Evolutionary conservation across 2,329 filamentous ascomycete genomes (phyloP), one percentile per base, ranked within the genome.

Genomic region (Harringtonia aguacate): DNA sequence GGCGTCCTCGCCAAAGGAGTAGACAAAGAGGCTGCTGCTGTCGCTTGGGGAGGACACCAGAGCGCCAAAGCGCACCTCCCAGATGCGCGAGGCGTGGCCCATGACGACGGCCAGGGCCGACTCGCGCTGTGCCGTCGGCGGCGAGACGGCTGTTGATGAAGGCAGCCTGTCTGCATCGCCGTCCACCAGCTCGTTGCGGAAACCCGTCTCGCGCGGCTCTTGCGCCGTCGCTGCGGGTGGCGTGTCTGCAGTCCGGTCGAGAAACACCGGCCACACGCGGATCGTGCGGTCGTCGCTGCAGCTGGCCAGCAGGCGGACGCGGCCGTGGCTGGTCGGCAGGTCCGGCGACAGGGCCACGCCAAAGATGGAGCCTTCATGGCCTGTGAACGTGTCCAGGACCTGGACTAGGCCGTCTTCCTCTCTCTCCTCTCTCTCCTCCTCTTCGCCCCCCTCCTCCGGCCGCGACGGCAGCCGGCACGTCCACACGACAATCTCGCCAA

Each of bases 241-340:
- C 14, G 22, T n/a, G 12, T 4, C 38, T 13, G 18, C 24, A 13
- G 20, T 1, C 13, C 34, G n/a, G 22, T 28, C 43, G 2, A 41
- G 15, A 20, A 36, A 38, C 36, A 52, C 31, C 68, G 66, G 45
- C 90, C 92, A 97, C 2, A 97, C 64, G 14, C 86, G 74, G 20
- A 98, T 78, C 0, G 88, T 95, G 41, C 92, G 75, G 61, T 98
- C 92, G 57, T 98, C 92, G 56, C 90, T 97, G 59, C 92, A 98
- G 55, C 86, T 95, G 14, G 83, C 85, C 29, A 98, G 69, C n/a
- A 95, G 38, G 5, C 50, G 40, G 4, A 43, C 30, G 14, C 57
- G 0, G 64, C 66, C 14, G 64, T 59, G 22, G 2, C 58, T 49
- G 20, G 63, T 51, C 8, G 50, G 48, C 18, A 81, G 60, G 51